A percentile compares a stretch with the other conserved stretches of the same genome.
Conservation (phyloP, 164 flowering plant species). For the Cinnamomum chago region DNA sequence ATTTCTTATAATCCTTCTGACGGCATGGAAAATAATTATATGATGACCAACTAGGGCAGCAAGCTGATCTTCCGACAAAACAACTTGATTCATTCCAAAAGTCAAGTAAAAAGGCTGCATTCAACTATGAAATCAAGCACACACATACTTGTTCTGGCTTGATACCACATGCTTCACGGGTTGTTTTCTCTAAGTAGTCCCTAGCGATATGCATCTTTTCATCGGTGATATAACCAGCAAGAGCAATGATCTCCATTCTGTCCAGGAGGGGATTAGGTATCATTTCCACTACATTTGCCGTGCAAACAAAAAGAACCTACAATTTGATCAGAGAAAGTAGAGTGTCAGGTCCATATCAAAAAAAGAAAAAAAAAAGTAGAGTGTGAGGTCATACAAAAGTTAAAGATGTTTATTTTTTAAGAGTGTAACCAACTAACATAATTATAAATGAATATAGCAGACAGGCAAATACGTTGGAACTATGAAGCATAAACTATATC, state of each 20-base stretch:
- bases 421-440: neutral
- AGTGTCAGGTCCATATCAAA: neutral
- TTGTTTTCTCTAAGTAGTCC: constrained; percentile 82
- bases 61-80: neutral
- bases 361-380: neutral
- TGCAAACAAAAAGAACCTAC: constrained; percentile 98
- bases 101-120: neutral
- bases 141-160: constrained; percentile 70
- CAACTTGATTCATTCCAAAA: neutral
- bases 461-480: neutral
- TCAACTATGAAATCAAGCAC: neutral
- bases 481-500: neutral
- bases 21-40: neutral
- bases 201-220: constrained; percentile 97
- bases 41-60: neutral
- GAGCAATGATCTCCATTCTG: constrained; percentile 89
- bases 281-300: constrained; percentile 87
- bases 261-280: constrained; percentile 94
- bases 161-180: constrained; percentile 91
- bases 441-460: neutral
- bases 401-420: neutral
- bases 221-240: constrained; percentile 97
- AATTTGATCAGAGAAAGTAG: neutral
- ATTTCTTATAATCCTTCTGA: too few relatives aligned
- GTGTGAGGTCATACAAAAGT: neutral